Base-by-base conservation (phyloP, 768 basidiomycete species). In the Trametes coccinea region DNA sequence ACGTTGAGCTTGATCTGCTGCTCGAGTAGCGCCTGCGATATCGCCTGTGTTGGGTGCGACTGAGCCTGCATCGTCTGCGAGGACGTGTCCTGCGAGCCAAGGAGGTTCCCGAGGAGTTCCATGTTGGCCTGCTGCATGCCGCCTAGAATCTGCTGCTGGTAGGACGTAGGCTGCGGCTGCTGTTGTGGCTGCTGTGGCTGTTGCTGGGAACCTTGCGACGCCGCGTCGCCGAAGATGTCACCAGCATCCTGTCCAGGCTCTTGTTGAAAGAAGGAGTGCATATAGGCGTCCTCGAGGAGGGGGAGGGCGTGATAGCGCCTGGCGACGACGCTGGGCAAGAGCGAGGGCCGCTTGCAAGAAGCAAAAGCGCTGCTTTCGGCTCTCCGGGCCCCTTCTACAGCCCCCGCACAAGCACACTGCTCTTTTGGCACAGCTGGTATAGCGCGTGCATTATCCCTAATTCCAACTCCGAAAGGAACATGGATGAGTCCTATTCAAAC, bases 1-100 rank as follows among this genome's bases (percentile, higher is more conserved):
- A 90, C 89, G 2, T 83, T 82, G 47, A 93, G 79, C 71, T 88
- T 89, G 76, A 90, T 83, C 72, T 92, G 90, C 67, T 92, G 89
- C 69, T 90, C 88, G 44, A 88, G 73, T 40, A 89, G 73, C 62
- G 84, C 70, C 48, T 86, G 82, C 5, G 83, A 78, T 56, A 67
- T 64, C n/a, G 69, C 39, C 43, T 62, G 68, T 70, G 71, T 66
- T 62, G 69, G 57, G 60, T 71, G 69, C 5, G 62, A 70, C 39
- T 66, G 74, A 46, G 31, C 55, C 39, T 14, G 59, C 63, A 46
- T 57, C 49, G 67, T 63, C 51, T 62, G 55, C 29, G 40, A 52
- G 8, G 57, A n/a, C 45, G n/a, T 13, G 22, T 70, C 78, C 60
- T 81, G 82, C 70, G 82, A 75, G 37, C 80, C 77, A 71, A 87